Conservation (phyloP, 192 early-diverging fungal genomes). For the Podila minutissima region DNA sequence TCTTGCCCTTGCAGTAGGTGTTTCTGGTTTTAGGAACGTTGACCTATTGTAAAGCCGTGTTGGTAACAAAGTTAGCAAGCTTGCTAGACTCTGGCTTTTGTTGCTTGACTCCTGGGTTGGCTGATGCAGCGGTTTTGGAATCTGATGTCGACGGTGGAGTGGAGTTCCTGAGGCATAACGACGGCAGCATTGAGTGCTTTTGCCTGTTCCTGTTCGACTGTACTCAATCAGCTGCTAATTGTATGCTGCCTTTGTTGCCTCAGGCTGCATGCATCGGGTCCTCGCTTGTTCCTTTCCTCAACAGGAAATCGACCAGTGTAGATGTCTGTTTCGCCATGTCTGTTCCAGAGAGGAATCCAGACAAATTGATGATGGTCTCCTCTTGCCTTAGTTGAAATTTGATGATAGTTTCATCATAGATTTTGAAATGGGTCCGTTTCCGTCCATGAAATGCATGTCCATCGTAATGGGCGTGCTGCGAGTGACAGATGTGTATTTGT, state of each 20-base stretch:
- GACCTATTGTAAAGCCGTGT: constrained; percentile 66
- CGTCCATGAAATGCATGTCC: neutral
- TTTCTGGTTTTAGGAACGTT: constrained; percentile 99
- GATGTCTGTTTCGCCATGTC: constrained; percentile 9
- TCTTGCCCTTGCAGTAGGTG: constrained; percentile 99
- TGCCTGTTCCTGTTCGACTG: no score
- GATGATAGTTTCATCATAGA: constrained; percentile 4
- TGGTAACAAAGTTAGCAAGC: neutral
- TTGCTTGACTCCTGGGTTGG: neutral
- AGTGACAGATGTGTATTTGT: neutral
- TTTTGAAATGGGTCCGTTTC: neutral
- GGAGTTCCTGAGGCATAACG: no score
- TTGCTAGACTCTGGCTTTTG: neutral
- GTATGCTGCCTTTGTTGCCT: no score
- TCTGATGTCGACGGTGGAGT: no score
- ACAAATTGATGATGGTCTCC: neutral
- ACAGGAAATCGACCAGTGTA: neutral
- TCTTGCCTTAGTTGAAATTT: neutral
- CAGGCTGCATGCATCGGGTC: no score
- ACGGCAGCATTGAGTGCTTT: no score
- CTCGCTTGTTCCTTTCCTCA: no score
- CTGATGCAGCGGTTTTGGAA: neutral
- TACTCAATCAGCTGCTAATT: no score
- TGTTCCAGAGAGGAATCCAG: neutral
- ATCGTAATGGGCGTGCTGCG: neutral